phyloP scores from a whole-genome alignment of 2,329 filamentous ascomycete species.

The Aspergillus fumigatiaffinis region DNA sequence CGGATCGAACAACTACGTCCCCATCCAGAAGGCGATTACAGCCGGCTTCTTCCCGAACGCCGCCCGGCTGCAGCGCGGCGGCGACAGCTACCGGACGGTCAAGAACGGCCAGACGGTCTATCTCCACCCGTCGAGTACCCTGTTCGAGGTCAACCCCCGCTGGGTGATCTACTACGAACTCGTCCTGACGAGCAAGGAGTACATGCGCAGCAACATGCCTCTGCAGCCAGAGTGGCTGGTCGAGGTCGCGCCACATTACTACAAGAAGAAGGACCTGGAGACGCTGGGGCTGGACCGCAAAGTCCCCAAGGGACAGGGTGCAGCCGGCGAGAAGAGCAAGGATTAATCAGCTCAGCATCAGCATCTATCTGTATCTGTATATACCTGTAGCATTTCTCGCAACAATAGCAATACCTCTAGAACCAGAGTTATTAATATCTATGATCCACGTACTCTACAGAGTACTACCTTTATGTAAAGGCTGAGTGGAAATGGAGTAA shows the following conservation, averaged over 20 bases:
- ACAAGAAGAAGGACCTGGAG: constrained; percentile 88
- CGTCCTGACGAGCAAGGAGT: constrained; percentile 92
- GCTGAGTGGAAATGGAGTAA: neutral
- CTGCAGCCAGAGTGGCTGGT: constrained; percentile 79
- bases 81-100: constrained; percentile 84
- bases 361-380: too few species aligned
- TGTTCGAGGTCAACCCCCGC: constrained; percentile 76
- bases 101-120: constrained; percentile 87
- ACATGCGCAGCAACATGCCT: constrained; percentile 83
- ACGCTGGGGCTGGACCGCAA: constrained; percentile 72
- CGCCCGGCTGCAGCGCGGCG: constrained; percentile 74
- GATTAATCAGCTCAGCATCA: constrained; percentile 2
- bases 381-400: too few species aligned
- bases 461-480: too few species aligned
- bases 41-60: constrained; percentile 95
- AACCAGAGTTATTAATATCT: too few species aligned
- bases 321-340: constrained; percentile 38
- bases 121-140: constrained; percentile 81
- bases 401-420: too few species aligned
- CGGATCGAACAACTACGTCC: constrained; percentile 66
- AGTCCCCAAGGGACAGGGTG: constrained; percentile 58
- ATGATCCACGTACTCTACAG: too few species aligned
- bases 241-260: constrained; percentile 90
- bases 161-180: constrained; percentile 85
- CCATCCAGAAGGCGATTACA: constrained; percentile 83